phyloP scores from a whole-genome alignment of 345 rosid genomes.

The Linum usitatissimum region DNA sequence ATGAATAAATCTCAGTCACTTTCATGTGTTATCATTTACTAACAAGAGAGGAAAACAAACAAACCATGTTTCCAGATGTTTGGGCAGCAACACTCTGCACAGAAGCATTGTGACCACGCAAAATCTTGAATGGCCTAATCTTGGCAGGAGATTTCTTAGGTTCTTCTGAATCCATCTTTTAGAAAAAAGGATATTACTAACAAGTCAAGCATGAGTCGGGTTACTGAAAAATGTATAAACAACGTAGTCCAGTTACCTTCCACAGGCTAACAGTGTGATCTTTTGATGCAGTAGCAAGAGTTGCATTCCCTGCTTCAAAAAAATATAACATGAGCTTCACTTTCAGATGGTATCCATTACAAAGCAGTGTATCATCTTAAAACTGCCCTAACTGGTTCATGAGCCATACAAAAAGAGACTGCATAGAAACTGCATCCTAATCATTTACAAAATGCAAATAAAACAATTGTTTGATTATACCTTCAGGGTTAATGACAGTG shows the following conservation, averaged over 20 bases:
- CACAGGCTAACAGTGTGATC: conserved; percentile 81
- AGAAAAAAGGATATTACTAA: conserved; percentile 5
- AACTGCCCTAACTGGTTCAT: too few species aligned
- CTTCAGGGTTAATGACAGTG: conserved; percentile 38
- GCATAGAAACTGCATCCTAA: too few species aligned
- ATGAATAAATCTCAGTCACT: conserved; percentile 7
- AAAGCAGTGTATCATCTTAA: too few species aligned
- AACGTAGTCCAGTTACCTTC: conserved; percentile 51
- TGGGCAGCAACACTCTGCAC: conserved; percentile 71
- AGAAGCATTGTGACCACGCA: conserved; percentile 80
- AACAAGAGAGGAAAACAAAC: conserved; percentile 8
- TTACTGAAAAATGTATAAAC: not conserved
- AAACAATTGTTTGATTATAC: conserved; percentile 22
- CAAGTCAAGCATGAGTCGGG: conserved; percentile 5
- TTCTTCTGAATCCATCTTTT: conserved; percentile 39
- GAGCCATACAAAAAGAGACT: too few species aligned
- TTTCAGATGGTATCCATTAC: not conserved
- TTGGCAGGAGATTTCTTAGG: conserved; percentile 29
- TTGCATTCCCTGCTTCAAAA: conserved; percentile 40
- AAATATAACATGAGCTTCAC: not conserved
- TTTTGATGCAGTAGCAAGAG: conserved; percentile 83
- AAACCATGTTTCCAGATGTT: conserved; percentile 62
- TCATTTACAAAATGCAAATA: not conserved
- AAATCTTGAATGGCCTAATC: conserved; percentile 60
- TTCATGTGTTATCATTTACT: not conserved